Base-by-base conservation (phyloP, 78 protist genomes). In the Speleostelium caveatum region DNA sequence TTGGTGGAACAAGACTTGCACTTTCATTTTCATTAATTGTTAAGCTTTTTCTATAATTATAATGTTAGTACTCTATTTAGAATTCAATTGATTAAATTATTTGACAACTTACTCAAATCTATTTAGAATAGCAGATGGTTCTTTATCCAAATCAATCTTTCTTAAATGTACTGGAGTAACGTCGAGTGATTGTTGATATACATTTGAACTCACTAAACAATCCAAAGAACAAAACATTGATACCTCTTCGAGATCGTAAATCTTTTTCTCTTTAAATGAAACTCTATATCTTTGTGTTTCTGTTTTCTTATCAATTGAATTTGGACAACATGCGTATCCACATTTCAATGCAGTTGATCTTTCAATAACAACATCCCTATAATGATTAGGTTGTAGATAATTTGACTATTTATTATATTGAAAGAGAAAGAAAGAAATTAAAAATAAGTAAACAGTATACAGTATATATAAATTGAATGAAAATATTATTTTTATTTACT, bases 251-350 rank as follows among this genome's bases (percentile, higher is more conserved):
- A 58, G 61, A 22, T 83, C 63, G 36, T 83, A 83, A 14, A 83
- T 79, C 41, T 60, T 67, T 69, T 83, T 77, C 3, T 83, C 80
- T 60, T 83, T 67, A 5, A 74, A 39, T 39, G 91, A 83, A 45
- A 83, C 69, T 28, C 26, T 35, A 33, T 69, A 69, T 49, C 69
- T 83, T 39, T 71, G 74, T 39, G 49, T 39, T 24, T 30, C 28
- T 45, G 39, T 33, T 17, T 69, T 83, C 42, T 41, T 36, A 2
- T 21, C 45, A 12, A 72, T 14, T 51, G 26, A 24, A 26, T 72
- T 72, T 41, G 14, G 6, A 69, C 91, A 83, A 36, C 55, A 38
- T 17, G 91, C 79, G 69, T 69, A 83, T 26, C 91, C 91, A 71
- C 91, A 83, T 26, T 68, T 51, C 35, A 41, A 38, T 42, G 71